Evolutionary conservation across 2,329 filamentous ascomycete species (phyloP).

Genomic region (Macrophomina pseudophaseolina): DNA sequence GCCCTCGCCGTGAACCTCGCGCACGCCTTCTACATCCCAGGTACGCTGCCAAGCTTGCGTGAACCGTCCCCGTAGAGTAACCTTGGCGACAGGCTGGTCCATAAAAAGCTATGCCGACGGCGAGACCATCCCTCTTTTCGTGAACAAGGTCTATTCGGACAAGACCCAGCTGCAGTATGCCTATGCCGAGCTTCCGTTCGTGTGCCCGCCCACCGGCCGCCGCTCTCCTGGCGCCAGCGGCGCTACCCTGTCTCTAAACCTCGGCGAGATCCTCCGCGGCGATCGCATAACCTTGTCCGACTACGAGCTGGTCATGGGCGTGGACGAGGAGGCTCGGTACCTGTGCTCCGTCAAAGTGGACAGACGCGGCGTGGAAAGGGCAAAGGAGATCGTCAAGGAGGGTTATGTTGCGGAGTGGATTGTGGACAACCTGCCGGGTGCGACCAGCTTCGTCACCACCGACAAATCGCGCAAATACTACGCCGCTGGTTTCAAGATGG

Average conservation of each 20-base stretch:
- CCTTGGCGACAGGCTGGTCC: conserved; percentile 69
- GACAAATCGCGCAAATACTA: conserved; percentile 89
- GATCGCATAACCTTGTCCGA: conserved; percentile 86
- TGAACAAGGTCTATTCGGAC: conserved; percentile 92
- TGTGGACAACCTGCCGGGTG: conserved; percentile 86
- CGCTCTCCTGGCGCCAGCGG: conserved; percentile 71
- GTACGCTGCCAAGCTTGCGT: conserved; percentile 53
- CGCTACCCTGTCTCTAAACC: conserved; percentile 78
- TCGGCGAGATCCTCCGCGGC: conserved; percentile 85
- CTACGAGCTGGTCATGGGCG: conserved; percentile 78
- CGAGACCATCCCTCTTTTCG: conserved; percentile 80
- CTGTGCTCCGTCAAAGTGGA: conserved; percentile 74
- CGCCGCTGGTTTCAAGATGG: conserved; percentile 86
- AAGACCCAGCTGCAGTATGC: conserved; percentile 90
- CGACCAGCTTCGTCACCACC: conserved; percentile 84
- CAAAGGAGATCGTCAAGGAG: conserved; percentile 73
- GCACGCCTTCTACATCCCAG: conserved; percentile 83
- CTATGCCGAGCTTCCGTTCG: conserved; percentile 86
- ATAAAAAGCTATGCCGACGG: conserved; percentile 78
- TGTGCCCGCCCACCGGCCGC: conserved; percentile 77
- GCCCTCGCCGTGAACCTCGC: conserved; percentile 49
- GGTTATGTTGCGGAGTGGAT: conserved; percentile 94
- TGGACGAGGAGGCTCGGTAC: conserved; percentile 73
- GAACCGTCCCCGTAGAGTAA: conserved; percentile 24
- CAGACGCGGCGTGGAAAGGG: conserved; percentile 67